These are phyloP conservation scores for Friedmanniomyces simplex DNA, from an alignment of 495 filamentous ascomycete genomes.

Conservation along the genomic window DNA sequence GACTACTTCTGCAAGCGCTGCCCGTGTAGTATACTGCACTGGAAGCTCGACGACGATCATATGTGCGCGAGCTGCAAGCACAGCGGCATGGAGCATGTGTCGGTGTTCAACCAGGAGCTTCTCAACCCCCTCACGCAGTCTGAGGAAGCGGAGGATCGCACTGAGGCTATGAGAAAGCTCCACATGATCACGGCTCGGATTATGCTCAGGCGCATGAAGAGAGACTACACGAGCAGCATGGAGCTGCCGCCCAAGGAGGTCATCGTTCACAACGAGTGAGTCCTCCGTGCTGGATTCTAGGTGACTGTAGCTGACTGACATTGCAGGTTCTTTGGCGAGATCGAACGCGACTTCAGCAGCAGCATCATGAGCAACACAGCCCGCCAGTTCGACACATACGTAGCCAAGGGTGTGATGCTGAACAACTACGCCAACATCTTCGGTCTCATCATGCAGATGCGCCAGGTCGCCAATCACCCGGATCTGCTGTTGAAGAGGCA, in stretches of 20 bases:
- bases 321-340: slow-evolving; percentile 63
- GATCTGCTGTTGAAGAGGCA: slow-evolving; percentile 87
- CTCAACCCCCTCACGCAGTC: slow-evolving; percentile 62
- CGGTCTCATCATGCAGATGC: slow-evolving; percentile 94
- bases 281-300: neutral
- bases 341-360: slow-evolving; percentile 86
- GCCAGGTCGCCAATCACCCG: slow-evolving; percentile 85
- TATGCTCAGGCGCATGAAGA: slow-evolving; percentile 89
- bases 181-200: slow-evolving; percentile 78
- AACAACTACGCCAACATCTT: slow-evolving; percentile 92
- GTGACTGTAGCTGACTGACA: neutral
- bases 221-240: slow-evolving; percentile 83
- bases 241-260: slow-evolving; percentile 93
- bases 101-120: slow-evolving; percentile 90
- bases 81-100: slow-evolving; percentile 73
- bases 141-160: slow-evolving; percentile 41
- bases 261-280: slow-evolving; percentile 70
- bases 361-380: slow-evolving; percentile 87
- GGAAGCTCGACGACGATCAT: slow-evolving; percentile 59
- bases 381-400: slow-evolving; percentile 87
- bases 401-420: slow-evolving; percentile 83
- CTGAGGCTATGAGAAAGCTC: slow-evolving; percentile 65
- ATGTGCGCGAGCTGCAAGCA: slow-evolving; percentile 55
- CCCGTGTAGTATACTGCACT: slow-evolving; percentile 68
- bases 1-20: slow-evolving; percentile 88